A percentile compares a stretch with the other conserved stretches of the same genome.
Evolutionary conservation across 2,329 filamentous ascomycete species (phyloP).

Genomic region (Monilinia aucupariae): DNA sequence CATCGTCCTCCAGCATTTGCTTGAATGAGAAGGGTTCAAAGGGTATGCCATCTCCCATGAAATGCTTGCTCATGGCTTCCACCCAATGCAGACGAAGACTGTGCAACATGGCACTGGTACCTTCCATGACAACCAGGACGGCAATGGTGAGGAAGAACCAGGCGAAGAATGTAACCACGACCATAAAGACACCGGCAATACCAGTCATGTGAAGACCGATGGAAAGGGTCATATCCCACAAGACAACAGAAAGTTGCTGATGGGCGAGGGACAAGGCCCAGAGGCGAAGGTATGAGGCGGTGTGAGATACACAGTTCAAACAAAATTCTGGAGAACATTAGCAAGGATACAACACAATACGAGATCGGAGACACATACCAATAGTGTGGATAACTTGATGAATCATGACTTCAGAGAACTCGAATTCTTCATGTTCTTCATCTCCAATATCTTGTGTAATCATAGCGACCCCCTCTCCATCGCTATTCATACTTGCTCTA

Average conservation of each 20-base stretch:
- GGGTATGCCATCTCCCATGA: slow-evolving; percentile 80
- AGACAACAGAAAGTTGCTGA: slow-evolving; percentile 91
- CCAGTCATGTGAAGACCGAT: slow-evolving; percentile 66
- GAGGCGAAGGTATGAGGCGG: slow-evolving; percentile 94
- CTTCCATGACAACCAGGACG: slow-evolving; percentile 90
- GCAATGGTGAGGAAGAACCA: slow-evolving; percentile 84
- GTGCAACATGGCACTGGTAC: slow-evolving; percentile 93
- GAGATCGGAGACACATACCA: slow-evolving; percentile 53
- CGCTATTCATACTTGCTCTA: slow-evolving; percentile 64
- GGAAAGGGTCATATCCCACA: slow-evolving; percentile 93
- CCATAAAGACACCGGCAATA: slow-evolving; percentile 66
- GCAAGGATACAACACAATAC: slow-evolving; percentile 16
- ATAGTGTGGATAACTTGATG: slow-evolving; percentile 99
- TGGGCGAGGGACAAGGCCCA: slow-evolving; percentile 97
- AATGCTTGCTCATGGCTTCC: slow-evolving; percentile 96
- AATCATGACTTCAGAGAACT: slow-evolving; percentile 96
- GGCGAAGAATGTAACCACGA: slow-evolving; percentile 75
- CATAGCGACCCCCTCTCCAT: slow-evolving; percentile 79
- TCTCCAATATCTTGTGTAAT: slow-evolving; percentile 83
- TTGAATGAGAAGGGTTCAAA: slow-evolving; percentile 89
- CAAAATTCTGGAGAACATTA: slow-evolving; percentile 71
- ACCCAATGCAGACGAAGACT: slow-evolving; percentile 91
- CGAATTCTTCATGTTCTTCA: slow-evolving; percentile 91
- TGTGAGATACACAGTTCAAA: slow-evolving; percentile 97
- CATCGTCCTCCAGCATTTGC: slow-evolving; percentile 76